phyloP scores from a whole-genome alignment of 23 red algal genomes.

The Porphyridium purpureum region DNA sequence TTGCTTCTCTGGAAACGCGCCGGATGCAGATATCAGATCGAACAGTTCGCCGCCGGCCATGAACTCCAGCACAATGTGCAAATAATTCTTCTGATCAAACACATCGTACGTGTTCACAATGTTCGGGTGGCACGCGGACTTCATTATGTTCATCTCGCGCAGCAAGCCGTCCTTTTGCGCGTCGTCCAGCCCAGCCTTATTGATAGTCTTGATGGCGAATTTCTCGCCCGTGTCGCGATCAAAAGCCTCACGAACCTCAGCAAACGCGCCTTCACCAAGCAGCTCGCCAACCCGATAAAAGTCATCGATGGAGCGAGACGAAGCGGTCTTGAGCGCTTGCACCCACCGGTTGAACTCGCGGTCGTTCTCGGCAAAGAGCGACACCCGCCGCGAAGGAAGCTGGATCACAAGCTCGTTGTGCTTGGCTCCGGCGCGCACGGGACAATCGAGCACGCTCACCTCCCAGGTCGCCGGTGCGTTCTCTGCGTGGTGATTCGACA shows the following conservation, averaged over 20 bases:
- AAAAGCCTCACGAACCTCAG: constrained; percentile 31
- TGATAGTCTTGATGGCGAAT: constrained; percentile 58
- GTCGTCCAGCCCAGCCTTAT: constrained; percentile 45
- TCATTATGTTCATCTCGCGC: constrained; percentile 74
- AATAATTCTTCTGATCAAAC: constrained; percentile 35
- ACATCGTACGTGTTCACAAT: constrained; percentile 73
- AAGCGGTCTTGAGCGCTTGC: constrained; percentile 35
- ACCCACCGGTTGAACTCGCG: constrained; percentile 36
- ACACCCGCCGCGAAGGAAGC: constrained; percentile 38
- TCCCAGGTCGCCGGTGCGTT: constrained; percentile 48
- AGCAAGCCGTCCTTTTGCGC: constrained; percentile 44
- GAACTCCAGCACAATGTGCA: constrained; percentile 58
- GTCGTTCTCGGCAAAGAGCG: constrained; percentile 56
- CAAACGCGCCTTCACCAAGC: constrained; percentile 56
- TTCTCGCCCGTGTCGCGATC: constrained; percentile 37
- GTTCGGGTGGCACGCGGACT: constrained; percentile 41
- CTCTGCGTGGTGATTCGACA: constrained; percentile 53
- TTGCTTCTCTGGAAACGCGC: constrained; percentile 55
- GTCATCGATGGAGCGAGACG: constrained; percentile 34
- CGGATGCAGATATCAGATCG: constrained; percentile 57
- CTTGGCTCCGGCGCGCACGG: constrained; percentile 28
- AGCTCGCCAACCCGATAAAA: constrained; percentile 43
- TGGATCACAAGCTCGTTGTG: constrained; percentile 41
- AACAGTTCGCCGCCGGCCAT: constrained; percentile 75
- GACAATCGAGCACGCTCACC: constrained; percentile 47